phyloP scores from a whole-genome alignment of 208 protist species.

The Acanthamoeba triangularis region DNA sequence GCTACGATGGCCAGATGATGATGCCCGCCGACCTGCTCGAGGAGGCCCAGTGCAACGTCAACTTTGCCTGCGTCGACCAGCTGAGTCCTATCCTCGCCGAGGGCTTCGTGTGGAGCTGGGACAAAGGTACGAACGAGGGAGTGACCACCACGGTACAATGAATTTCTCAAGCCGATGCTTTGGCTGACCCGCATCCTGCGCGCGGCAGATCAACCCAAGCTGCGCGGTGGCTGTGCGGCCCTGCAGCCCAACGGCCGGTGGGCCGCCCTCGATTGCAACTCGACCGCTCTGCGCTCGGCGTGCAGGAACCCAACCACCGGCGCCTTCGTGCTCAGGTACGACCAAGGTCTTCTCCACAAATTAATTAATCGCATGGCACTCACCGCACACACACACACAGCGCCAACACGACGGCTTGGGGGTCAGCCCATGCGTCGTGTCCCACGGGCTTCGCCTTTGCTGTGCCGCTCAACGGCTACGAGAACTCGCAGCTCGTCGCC shows the following conservation, averaged over 20 bases:
- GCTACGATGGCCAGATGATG: constrained; percentile 25
- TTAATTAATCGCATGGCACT: too few species aligned
- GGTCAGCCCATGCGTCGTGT: neutral
- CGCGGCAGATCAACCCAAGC: neutral
- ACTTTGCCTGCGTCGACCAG: constrained; percentile 56
- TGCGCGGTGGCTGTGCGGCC: neutral
- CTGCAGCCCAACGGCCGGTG: neutral
- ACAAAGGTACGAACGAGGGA: too few species aligned
- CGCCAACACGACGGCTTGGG: neutral
- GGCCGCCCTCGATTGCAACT: neutral
- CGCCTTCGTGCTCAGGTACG: neutral
- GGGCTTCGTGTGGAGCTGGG: constrained; percentile 55
- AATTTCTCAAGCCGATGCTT: too few species aligned
- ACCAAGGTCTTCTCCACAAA: neutral
- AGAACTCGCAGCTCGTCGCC: constrained; percentile 5
- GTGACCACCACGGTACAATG: too few species aligned
- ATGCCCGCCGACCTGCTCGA: neutral
- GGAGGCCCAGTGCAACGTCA: constrained; percentile 40
- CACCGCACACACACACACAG: neutral
- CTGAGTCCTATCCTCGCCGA: neutral
- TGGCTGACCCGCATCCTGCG: neutral
- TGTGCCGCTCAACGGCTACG: neutral
- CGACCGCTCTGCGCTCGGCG: neutral
- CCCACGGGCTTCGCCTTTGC: neutral
- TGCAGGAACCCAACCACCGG: neutral